Evolutionary conservation across 1,284 basidiomycete genomes (phyloP), one percentile per base, ranked within the genome.

Genomic region (Mycena sp.): DNA sequence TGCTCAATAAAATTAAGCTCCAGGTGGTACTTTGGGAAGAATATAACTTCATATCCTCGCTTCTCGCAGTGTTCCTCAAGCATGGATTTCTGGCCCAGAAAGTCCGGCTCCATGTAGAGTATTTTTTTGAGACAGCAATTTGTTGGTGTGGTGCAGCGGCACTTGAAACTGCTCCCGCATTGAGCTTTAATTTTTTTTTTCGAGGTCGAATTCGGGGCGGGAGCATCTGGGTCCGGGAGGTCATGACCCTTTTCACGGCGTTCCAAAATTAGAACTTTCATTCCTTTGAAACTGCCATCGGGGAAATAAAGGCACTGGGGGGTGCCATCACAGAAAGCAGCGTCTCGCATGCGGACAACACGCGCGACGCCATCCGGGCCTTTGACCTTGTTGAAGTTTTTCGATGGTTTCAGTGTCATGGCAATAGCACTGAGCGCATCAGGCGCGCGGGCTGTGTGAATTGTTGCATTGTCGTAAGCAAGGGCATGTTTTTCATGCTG

Each of bases 361-460:
- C 41, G 19, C 17, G 58, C 28, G n/a, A 44, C 38, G 21, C 43
- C 49, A 30, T 44, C 40, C 6, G 35, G 21, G 16, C 49, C 40
- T 52, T 60, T 60, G 17, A 45, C 30, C 37, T 60, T 60, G 46
- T 60, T 60, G 58, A 60, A 60, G 49, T 60, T 59, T 19, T n/a
- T 35, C 17, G 57, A 59, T 25, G 57, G 57, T 17, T 49, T 49
- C 6, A 16, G 45, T 2, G 50, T 70, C 45, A 58, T 50, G 2
- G 17, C n/a, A 17, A 37, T 17, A n/a, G 56, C 56, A n/a, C 44
- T 48, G 17, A 58, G 56, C 6, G 45, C 21, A 21, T 49, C 46
- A 7, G 44, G 32, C 4, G 41, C 55, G n/a, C 55, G 30, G 19
- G 41, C 32, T 7, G 41, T 44, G 29, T 57, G 55, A 29, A 46